These are phyloP conservation scores for Sanguinoderma infundibulare DNA, from an alignment of 1,284 basidiomycete species.

Conservation along the genomic window DNA sequence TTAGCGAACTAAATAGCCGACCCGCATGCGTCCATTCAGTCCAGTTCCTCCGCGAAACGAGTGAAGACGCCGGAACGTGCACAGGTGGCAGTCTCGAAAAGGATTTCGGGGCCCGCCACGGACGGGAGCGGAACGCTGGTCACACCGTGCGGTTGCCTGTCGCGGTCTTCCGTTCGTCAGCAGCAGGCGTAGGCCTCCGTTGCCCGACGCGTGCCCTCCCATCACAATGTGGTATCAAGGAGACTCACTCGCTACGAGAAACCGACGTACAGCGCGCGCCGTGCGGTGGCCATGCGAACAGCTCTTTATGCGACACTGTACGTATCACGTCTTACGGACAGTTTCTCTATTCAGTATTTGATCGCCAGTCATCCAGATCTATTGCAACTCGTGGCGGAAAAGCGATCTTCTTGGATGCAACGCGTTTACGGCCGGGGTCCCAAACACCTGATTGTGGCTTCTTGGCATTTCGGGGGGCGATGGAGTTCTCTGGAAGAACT, in stretches of 20 bases:
- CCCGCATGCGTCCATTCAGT: background rate
- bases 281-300: conserved; percentile 7
- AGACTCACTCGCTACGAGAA: conserved; percentile 6
- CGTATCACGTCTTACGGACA: background rate
- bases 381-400: conserved; percentile 2
- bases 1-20: conserved; percentile 6
- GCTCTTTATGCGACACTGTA: background rate
- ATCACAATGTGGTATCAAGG: conserved; percentile 21
- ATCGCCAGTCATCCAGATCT: conserved; percentile 4
- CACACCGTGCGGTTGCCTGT: background rate
- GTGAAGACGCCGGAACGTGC: background rate
- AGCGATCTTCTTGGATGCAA: background rate
- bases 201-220: conserved; percentile 1
- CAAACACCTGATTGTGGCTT: conserved; percentile 4
- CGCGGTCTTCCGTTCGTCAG: background rate
- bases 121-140: background rate
- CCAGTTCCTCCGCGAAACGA: background rate
- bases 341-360: conserved; percentile 2
- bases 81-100: background rate
- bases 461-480: conserved; percentile 5
- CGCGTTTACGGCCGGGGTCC: background rate
- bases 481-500: conserved; percentile 8
- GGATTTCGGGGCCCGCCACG: background rate
- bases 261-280: conserved; percentile 10
- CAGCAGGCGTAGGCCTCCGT: too few species aligned